phyloP scores from a whole-genome alignment of 2,329 filamentous ascomycete species.

The Endocalyx cinctus region DNA sequence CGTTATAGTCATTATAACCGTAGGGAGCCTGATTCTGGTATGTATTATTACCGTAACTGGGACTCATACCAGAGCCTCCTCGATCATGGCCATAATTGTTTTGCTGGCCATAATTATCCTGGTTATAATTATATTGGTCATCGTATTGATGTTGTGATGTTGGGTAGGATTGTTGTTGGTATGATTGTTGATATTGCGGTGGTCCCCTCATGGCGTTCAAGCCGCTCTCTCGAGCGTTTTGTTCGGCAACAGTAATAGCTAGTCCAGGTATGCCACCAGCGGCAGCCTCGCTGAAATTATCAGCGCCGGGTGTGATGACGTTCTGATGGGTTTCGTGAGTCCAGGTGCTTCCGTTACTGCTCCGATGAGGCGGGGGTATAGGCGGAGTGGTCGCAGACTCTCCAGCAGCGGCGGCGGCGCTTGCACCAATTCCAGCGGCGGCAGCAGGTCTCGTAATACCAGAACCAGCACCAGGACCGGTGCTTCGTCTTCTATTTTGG shows the following conservation, averaged over 20 bases:
- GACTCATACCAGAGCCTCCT: conserved; percentile 13
- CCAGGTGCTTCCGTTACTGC: conserved; percentile 15
- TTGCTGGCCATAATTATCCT: too few relatives aligned
- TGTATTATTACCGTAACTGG: too few relatives aligned
- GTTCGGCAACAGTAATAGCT: conserved; percentile 61
- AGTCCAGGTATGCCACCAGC: conserved; percentile 65
- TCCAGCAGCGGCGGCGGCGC: conserved; percentile 13
- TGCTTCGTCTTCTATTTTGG: conserved; percentile 29
- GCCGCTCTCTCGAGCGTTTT: conserved; percentile 60
- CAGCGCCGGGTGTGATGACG: conserved; percentile 56
- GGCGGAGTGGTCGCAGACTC: conserved; percentile 3
- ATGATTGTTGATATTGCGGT: conserved; percentile 16
- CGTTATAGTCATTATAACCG: conserved; percentile 31
- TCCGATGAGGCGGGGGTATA: conserved; percentile 24
- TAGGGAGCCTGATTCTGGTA: too few relatives aligned
- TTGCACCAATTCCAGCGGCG: conserved; percentile 12
- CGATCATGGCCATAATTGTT: conserved; percentile 16
- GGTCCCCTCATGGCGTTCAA: conserved; percentile 53
- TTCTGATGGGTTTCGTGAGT: conserved; percentile 24
- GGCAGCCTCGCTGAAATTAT: conserved; percentile 61
- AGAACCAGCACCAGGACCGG: conserved; percentile 9
- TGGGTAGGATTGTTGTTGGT: conserved; percentile 15
- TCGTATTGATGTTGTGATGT: conserved; percentile 15
- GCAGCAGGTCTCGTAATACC: conserved; percentile 13
- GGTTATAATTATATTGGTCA: conserved; percentile 13